Conservation (phyloP, 2,329 filamentous ascomycete genomes). For the Calonectria hongkongensis region DNA sequence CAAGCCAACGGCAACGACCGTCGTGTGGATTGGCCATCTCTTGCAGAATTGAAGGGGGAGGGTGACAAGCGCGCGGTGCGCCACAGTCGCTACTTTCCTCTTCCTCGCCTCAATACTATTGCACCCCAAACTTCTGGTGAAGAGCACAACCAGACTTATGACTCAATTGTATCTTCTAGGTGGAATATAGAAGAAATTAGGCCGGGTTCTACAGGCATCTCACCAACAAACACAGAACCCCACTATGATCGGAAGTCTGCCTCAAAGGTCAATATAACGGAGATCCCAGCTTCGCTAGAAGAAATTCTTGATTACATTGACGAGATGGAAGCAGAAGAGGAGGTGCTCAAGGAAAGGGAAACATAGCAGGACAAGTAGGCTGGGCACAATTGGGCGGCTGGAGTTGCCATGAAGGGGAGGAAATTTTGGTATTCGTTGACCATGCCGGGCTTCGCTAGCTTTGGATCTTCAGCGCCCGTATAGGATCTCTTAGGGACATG, state of each 20-base stretch:
- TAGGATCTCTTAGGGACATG: slow-evolving; percentile 9
- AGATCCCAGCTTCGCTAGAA: slow-evolving; percentile 39
- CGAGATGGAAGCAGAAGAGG: not conserved
- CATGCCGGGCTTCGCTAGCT: slow-evolving; percentile 13
- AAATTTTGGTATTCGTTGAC: not conserved
- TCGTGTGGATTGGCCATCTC: slow-evolving; percentile 58
- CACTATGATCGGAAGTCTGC: slow-evolving; percentile 11
- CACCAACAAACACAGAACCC: slow-evolving; percentile 42
- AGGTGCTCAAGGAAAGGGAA: not conserved
- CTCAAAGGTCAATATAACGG: slow-evolving; percentile 35
- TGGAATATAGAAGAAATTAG: slow-evolving; percentile 55
- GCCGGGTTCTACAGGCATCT: slow-evolving; percentile 47
- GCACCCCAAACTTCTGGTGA: slow-evolving; percentile 35
- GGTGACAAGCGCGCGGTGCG: slow-evolving; percentile 55
- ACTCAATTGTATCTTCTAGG: slow-evolving; percentile 50
- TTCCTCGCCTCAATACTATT: slow-evolving; percentile 55
- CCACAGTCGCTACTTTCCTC: slow-evolving; percentile 57
- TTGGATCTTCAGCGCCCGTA: slow-evolving; percentile 35
- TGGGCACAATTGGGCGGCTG: not conserved
- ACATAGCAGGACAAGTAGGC: not conserved
- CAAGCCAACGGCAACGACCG: slow-evolving; percentile 38
- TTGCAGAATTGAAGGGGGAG: slow-evolving; percentile 61
- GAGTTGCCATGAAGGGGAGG: not conserved
- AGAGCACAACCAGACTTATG: slow-evolving; percentile 40
- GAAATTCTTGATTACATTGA: slow-evolving; percentile 34